These are phyloP conservation scores for Penicillium psychrosexuale DNA, from an alignment of 2,329 filamentous ascomycete genomes.

Conservation along the genomic window DNA sequence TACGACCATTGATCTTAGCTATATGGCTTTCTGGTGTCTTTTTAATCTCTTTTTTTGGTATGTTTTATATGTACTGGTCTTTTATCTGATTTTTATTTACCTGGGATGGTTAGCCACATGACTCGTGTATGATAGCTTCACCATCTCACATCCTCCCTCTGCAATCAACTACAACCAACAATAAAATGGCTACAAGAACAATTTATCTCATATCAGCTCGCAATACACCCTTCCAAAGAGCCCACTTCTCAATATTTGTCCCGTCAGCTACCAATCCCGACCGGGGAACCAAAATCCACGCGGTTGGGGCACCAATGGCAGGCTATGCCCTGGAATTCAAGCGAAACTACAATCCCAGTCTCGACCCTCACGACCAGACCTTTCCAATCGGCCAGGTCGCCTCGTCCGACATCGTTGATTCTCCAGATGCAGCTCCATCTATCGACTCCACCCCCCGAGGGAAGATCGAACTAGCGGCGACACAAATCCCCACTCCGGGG, in stretches of 20 bases:
- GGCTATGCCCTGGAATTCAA: conserved; percentile 34
- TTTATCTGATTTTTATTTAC: too few species aligned
- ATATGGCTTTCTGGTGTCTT: too few species aligned
- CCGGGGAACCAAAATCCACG: conserved; percentile 31
- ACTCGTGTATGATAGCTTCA: neutral
- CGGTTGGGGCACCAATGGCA: conserved; percentile 32
- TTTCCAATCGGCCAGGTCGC: conserved; percentile 24
- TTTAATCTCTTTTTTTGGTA: too few species aligned
- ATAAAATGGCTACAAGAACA: conserved; percentile 7
- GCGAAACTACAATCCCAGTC: conserved; percentile 22
- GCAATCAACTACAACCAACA: neutral
- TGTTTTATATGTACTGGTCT: too few species aligned
- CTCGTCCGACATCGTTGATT: conserved; percentile 22
- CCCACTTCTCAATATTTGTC: conserved; percentile 33
- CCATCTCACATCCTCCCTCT: neutral
- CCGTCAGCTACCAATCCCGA: conserved; percentile 17
- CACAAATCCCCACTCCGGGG: conserved; percentile 27
- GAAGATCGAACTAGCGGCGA: conserved; percentile 28
- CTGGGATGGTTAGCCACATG: neutral
- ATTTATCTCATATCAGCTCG: conserved; percentile 27
- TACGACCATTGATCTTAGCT: too few species aligned
- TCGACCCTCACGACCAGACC: conserved; percentile 9
- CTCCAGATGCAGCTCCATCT: neutral
- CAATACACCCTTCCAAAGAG: conserved; percentile 22
- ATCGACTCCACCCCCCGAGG: conserved; percentile 23